phyloP scores from a whole-genome alignment of 192 early-diverging fungal species.

The Pilobolus umbonatus region DNA sequence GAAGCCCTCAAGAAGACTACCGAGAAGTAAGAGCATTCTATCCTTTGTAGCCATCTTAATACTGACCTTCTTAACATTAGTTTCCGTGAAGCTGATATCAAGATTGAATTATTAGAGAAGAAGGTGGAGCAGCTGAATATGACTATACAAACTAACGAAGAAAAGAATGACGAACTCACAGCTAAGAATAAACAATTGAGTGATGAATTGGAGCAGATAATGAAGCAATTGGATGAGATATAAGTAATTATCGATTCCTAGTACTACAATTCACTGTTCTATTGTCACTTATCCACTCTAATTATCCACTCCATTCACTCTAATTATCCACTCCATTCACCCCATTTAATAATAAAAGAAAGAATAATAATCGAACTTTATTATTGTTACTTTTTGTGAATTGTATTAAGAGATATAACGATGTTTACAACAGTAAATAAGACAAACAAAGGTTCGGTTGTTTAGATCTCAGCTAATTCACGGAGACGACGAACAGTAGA shows the following conservation, averaged over 20 bases:
- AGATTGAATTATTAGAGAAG: slow-evolving; percentile 83
- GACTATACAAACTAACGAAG: slow-evolving; percentile 63
- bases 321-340: not conserved
- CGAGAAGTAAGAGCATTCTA: slow-evolving; percentile 25
- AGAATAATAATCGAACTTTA: not conserved
- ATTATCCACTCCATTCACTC: not conserved
- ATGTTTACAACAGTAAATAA: not conserved
- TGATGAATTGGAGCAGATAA: slow-evolving; percentile 68
- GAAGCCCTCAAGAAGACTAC: slow-evolving; percentile 44
- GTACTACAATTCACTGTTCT: not conserved
- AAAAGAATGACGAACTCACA: slow-evolving; percentile 63
- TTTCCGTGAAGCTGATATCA: slow-evolving; percentile 73
- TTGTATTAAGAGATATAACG: too few relatives aligned
- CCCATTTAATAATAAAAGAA: too few relatives aligned
- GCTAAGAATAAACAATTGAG: slow-evolving; percentile 61
- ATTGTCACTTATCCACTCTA: not conserved
- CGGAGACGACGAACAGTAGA: slow-evolving; percentile 97
- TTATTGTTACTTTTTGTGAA: too few relatives aligned
- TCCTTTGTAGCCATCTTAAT: not conserved
- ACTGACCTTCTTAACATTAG: slow-evolving; percentile 11
- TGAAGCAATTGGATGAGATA: slow-evolving; percentile 73
- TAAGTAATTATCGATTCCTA: slow-evolving; percentile 34
- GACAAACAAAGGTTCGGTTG: not conserved
- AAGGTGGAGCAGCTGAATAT: slow-evolving; percentile 75
- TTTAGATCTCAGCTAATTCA: slow-evolving; percentile 86